These are phyloP conservation scores for Phialocephala sp. DNA, from an alignment of 2,329 filamentous ascomycete genomes.

Conservation along the genomic window DNA sequence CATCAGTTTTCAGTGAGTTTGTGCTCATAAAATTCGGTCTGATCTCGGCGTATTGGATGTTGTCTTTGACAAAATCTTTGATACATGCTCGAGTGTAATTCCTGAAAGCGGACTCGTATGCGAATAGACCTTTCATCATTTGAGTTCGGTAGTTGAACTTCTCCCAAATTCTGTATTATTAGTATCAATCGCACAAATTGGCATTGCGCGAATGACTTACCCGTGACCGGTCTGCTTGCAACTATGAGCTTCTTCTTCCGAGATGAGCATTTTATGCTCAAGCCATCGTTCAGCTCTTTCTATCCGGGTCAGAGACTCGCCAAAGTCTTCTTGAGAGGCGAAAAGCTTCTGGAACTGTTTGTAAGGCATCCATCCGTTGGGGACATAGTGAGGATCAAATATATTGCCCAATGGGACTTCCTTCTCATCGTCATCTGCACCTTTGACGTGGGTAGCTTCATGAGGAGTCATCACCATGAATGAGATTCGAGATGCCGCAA, in stretches of 20 bases:
- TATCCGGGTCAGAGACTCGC: constrained; percentile 32
- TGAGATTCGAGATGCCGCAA: constrained; percentile 36
- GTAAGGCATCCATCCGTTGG: constrained; percentile 54
- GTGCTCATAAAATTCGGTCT: constrained; percentile 69
- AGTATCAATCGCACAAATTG: constrained; percentile 14
- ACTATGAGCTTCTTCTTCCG: constrained; percentile 63
- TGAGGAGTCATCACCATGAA: constrained; percentile 41
- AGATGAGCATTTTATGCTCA: constrained; percentile 64
- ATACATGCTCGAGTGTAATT: constrained; percentile 65
- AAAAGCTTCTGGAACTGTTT: constrained; percentile 49
- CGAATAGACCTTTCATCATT: constrained; percentile 75
- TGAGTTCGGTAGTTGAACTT: constrained; percentile 73
- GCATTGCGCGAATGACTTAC: constrained; percentile 47
- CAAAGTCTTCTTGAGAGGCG: constrained; percentile 39
- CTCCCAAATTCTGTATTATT: constrained; percentile 53
- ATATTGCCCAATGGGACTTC: constrained; percentile 47
- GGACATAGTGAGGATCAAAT: constrained; percentile 55
- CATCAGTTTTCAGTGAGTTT: constrained; percentile 65
- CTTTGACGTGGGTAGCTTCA: constrained; percentile 38
- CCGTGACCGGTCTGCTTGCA: constrained; percentile 54
- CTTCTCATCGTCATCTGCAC: constrained; percentile 31
- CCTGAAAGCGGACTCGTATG: constrained; percentile 67
- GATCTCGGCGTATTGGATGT: constrained; percentile 74
- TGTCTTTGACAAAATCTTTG: constrained; percentile 65
- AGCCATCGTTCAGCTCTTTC: constrained; percentile 59